Evolutionary conservation across 2,329 filamentous ascomycete species (phyloP).

Genomic region (Tympanopsis confertula): DNA sequence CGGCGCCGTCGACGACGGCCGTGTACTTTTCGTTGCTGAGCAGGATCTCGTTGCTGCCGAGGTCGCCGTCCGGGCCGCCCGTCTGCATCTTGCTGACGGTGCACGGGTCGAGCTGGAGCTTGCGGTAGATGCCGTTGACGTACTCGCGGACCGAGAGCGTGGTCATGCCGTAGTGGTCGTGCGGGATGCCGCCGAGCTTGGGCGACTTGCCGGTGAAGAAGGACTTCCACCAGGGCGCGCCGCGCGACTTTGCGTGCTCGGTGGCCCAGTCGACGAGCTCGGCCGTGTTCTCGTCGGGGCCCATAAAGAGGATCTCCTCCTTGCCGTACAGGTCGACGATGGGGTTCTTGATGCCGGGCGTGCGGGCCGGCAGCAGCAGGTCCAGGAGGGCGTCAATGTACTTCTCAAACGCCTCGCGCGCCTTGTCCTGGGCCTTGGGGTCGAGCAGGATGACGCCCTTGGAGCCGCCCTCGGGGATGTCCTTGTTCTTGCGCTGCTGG

Average conservation of each 20-base stretch:
- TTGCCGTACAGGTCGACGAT: constrained; percentile 92
- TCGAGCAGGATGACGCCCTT: constrained; percentile 96
- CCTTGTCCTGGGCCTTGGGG: constrained; percentile 86
- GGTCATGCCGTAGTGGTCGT: constrained; percentile 95
- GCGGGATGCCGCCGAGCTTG: constrained; percentile 88
- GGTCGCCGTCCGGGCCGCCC: constrained; percentile 87
- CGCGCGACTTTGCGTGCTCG: constrained; percentile 74
- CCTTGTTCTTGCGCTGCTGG: constrained; percentile 99
- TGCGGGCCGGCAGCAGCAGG: constrained; percentile 76
- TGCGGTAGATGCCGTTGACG: constrained; percentile 91
- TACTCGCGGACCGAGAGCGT: constrained; percentile 93
- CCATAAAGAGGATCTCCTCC: constrained; percentile 96
- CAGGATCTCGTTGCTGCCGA: constrained; percentile 95
- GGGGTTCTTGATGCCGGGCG: constrained; percentile 96
- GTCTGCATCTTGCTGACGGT: constrained; percentile 91
- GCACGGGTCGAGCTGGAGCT: constrained; percentile 77
- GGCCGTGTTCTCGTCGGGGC: constrained; percentile 96
- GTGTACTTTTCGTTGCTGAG: constrained; percentile 93
- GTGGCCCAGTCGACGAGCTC: constrained; percentile 98
- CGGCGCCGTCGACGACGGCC: constrained; percentile 88
- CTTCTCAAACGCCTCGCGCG: constrained; percentile 89
- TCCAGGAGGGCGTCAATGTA: constrained; percentile 99
- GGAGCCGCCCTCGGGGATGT: constrained; percentile 94
- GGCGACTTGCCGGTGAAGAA: constrained; percentile 99
- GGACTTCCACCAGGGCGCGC: constrained; percentile 98